Base-by-base conservation (phyloP, 2,329 filamentous ascomycete species). In the Fusarium compactum region DNA sequence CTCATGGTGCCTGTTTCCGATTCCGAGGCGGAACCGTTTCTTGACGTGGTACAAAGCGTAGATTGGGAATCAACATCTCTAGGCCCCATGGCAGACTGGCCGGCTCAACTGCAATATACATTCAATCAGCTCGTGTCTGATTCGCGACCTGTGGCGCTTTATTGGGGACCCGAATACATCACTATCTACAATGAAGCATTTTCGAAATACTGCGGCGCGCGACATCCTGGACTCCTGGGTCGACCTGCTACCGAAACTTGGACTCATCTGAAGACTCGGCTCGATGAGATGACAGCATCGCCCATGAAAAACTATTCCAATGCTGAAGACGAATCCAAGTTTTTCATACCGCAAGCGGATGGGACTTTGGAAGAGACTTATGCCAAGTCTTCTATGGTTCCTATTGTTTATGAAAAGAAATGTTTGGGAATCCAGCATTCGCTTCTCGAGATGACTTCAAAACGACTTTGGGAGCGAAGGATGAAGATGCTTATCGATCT, bases 141-240 rank as follows among this genome's bases (percentile, higher is more conserved):
- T 70, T 81, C 81, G 8, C 78, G 80, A 20, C 85, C 87, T 7
- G 84, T 86, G 25, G 87, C 87, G 12, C 87, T 90, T 79, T 91
- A 90, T 71, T 91, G 89, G 89, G 89, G 89, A 2, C 81, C 85
- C 4, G 84, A 90, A 34, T 82, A 88, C 48, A 84, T 89, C 24
- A 87, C 88, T 10, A 86, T 92, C 6, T 92, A 92, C 78, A 92
- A 92, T 68, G 89, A 91, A 75, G 87, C 89, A 1, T 91, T 91
- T 72, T 84, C 87, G 62, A 80, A 85, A 60, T 83, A 91, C 20
- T 89, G 89, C 52, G 90, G 89, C 15, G 84, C 89, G 58, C 90
- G 89, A 62, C 90, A 92, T 74, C 90, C 90, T 2, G 73, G 74
- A 4, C 78, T 92, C 14, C 86, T 92, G 78, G 91, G 91, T 3